These are phyloP conservation scores for Lactifluus pinguis DNA, from an alignment of 768 basidiomycete genomes.

Conservation along the genomic window DNA sequence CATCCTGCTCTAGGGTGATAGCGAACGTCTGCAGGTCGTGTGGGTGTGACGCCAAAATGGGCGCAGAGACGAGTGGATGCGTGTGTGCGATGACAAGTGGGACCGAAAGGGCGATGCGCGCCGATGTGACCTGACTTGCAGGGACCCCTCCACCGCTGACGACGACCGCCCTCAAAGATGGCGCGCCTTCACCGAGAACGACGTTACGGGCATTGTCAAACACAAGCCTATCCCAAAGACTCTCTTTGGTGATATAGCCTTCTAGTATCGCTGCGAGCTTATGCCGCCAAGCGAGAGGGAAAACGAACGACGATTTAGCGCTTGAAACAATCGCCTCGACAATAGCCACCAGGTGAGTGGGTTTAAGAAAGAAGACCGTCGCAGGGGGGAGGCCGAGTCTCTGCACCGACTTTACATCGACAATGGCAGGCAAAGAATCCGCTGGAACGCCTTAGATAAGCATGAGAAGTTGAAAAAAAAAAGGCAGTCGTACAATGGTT, in stretches of 20 bases:
- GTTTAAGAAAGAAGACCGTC: conserved; percentile 67
- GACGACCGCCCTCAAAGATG: conserved; percentile 56
- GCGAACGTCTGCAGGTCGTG: conserved; percentile 73
- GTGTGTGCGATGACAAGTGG: conserved; percentile 60
- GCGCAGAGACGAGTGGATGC: conserved; percentile 60
- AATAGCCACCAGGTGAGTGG: conserved; percentile 50
- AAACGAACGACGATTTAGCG: conserved; percentile 48
- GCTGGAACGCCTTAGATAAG: neutral
- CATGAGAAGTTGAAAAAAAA: neutral
- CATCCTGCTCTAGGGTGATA: conserved; percentile 30
- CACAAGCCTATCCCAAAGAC: conserved; percentile 77
- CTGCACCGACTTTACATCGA: conserved; percentile 40
- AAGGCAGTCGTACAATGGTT: conserved; percentile 25
- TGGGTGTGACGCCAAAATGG: conserved; percentile 74
- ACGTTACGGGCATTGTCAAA: conserved; percentile 58
- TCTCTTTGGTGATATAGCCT: conserved; percentile 69
- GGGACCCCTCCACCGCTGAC: conserved; percentile 58
- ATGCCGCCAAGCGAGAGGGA: conserved; percentile 65
- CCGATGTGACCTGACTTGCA: conserved; percentile 43
- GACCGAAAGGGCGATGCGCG: conserved; percentile 68
- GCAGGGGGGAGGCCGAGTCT: conserved; percentile 59
- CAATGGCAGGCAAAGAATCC: conserved; percentile 26
- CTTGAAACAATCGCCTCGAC: conserved; percentile 43
- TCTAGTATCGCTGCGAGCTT: conserved; percentile 60
- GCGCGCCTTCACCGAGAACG: conserved; percentile 51